Base-by-base conservation (phyloP, 2,329 filamentous ascomycete species). In the Xylariaceae sp. region DNA sequence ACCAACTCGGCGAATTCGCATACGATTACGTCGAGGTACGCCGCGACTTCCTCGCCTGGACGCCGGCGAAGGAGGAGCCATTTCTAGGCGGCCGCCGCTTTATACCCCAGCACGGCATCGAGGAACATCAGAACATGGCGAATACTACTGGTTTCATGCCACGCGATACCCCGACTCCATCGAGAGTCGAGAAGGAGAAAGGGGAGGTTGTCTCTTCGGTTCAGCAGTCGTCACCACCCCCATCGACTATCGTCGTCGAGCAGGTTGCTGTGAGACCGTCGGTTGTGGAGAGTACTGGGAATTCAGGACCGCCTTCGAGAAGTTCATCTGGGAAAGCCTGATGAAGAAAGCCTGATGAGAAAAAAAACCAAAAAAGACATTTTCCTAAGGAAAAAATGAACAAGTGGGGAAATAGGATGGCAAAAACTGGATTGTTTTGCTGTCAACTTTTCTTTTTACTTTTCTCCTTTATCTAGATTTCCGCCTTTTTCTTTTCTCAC, bases 11-110 rank as follows among this genome's bases (percentile, higher is more conserved):
- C 72, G 89, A 94, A 73, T 94, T 92, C 69, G 89, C 88, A 9
- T 92, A 92, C 76, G 89, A 94, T 71, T 94, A 92, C 71, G 89
- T 94, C 62, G 89, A 94, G 79, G 88, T 92, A 56, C 86, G 89
- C 68, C 84, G 89, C 66, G 89, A 94, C 73, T 94, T 91, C 77
- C 82, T 94, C 40, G 89, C 89, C 56, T 94, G 89, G 89, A 91
- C 87, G 32, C 89, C 89, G 1, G 84, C 86, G 35, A 86, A 86
- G 67, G 78, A 76, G 58, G 83, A 88, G 62, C 86, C 83, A 30
- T 76, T 79, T 48, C 71, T 77, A 55, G 74, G 80, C 59, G 81
- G 84, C 57, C 77, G 80, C 65, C 73, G 78, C 34, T 71, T 79
- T 53, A 74, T 86, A 51, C 86, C 88, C 12, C 83, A 87, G 67